These are phyloP conservation scores for Ustilago shanxiensis DNA, from an alignment of 1,284 basidiomycete species.

Conservation along the genomic window DNA sequence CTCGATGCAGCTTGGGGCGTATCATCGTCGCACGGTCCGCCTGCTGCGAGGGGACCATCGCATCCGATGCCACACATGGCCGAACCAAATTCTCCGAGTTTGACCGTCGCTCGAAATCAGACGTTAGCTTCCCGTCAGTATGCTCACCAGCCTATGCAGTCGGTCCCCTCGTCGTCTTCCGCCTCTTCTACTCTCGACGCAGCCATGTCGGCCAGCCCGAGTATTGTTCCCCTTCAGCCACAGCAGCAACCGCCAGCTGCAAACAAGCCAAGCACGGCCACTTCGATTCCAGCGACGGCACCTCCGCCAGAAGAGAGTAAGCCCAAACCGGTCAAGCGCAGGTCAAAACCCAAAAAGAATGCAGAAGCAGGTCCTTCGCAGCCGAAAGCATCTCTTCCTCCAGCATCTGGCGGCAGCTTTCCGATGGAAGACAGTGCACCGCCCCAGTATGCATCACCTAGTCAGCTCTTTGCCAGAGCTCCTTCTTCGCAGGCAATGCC, in stretches of 20 bases:
- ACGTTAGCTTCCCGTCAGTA: slow-evolving; percentile 12
- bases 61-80: slow-evolving; percentile 20
- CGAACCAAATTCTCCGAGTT: slow-evolving; percentile 37
- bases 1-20: slow-evolving; percentile 36
- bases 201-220: slow-evolving; percentile 33
- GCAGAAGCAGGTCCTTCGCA: background rate
- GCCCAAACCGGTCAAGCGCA: slow-evolving; percentile 19
- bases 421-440: slow-evolving; percentile 1
- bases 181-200: slow-evolving; percentile 32
- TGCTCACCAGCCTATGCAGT: slow-evolving; percentile 10
- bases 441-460: slow-evolving; percentile 34
- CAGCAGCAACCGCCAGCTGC: background rate
- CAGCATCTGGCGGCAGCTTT: background rate
- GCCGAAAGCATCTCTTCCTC: background rate
- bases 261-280: background rate
- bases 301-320: slow-evolving; percentile 16
- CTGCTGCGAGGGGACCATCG: slow-evolving; percentile 3
- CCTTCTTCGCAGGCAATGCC: slow-evolving; percentile 11
- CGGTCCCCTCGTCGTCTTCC: slow-evolving; percentile 4
- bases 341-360: slow-evolving; percentile 9
- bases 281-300: slow-evolving; percentile 7
- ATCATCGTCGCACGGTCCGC: slow-evolving; percentile 8
- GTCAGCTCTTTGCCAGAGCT: slow-evolving; percentile 26
- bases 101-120: slow-evolving; percentile 24
- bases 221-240: background rate